These are phyloP conservation scores for Suhomyces sp. DNA, from an alignment of 805 yeast species.

Conservation along the genomic window DNA sequence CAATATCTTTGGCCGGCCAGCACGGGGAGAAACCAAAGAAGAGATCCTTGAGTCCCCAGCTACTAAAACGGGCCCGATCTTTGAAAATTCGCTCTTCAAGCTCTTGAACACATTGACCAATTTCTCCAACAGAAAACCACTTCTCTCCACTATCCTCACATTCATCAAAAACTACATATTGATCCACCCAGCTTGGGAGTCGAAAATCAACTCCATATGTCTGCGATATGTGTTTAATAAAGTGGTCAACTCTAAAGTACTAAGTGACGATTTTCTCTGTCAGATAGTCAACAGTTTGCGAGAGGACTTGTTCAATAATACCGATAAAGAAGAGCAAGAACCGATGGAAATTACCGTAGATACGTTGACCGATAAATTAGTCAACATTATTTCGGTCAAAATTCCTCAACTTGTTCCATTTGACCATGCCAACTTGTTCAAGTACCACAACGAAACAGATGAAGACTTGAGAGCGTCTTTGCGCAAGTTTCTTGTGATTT, in stretches of 20 bases:
- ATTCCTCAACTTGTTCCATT: conserved; percentile 1
- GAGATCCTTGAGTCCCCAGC: neutral
- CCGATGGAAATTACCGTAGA: neutral
- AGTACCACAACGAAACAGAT: conserved; percentile 8
- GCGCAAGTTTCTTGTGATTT: conserved; percentile 7
- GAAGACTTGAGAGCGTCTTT: conserved; percentile 9
- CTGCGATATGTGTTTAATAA: conserved; percentile 8
- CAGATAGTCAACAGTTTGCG: conserved; percentile 13
- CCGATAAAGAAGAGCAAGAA: neutral
- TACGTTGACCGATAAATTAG: conserved; percentile 13
- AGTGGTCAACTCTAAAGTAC: neutral
- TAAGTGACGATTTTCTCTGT: conserved; percentile 6
- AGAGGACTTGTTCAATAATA: conserved; percentile 10
- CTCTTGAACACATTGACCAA: conserved; percentile 17
- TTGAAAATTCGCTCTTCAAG: conserved; percentile 16
- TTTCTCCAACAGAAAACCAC: conserved; percentile 17
- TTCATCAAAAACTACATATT: neutral
- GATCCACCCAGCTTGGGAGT: conserved; percentile 1
- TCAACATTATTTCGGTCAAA: conserved; percentile 5
- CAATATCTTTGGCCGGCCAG: neutral
- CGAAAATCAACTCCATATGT: conserved; percentile 2
- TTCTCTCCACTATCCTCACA: conserved; percentile 10
- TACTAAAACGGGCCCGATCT: neutral
- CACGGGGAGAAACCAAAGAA: neutral
- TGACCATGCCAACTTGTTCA: neutral